Evolutionary conservation across 352 stramenopile genomes (phyloP).

Genomic region (Globisporangium perplexum): DNA sequence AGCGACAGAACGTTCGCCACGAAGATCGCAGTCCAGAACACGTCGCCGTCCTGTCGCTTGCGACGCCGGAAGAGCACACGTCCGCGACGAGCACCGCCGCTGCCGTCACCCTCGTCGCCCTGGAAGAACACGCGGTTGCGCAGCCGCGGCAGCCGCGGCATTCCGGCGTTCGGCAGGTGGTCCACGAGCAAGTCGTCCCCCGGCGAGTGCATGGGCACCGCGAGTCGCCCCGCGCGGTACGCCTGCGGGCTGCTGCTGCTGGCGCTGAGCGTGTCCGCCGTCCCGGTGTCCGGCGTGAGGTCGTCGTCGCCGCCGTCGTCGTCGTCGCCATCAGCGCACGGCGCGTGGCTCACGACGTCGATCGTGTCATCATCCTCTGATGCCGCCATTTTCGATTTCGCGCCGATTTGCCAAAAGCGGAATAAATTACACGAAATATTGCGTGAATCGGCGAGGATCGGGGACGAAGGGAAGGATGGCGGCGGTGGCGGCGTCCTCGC

Average conservation of each 20-base stretch:
- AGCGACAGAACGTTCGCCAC: slow-evolving; percentile 68
- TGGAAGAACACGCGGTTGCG: slow-evolving; percentile 56
- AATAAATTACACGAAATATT: too few species aligned
- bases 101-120: slow-evolving; percentile 15
- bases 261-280: slow-evolving; percentile 9
- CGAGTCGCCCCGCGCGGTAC: slow-evolving; percentile 45
- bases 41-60: slow-evolving; percentile 32
- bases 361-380: neutral
- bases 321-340: slow-evolving; percentile 11
- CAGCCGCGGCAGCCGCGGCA: slow-evolving; percentile 27
- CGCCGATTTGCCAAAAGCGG: too few species aligned
- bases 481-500: too few species aligned
- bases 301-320: slow-evolving; percentile 13
- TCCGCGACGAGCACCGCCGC: slow-evolving; percentile 30
- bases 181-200: slow-evolving; percentile 37
- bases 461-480: neutral
- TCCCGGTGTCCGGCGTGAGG: slow-evolving; percentile 9
- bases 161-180: slow-evolving; percentile 3
- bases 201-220: slow-evolving; percentile 66
- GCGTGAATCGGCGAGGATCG: too few species aligned
- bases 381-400: neutral
- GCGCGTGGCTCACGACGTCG: slow-evolving; percentile 1
- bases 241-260: slow-evolving; percentile 26
- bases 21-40: slow-evolving; percentile 74
- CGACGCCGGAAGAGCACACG: slow-evolving; percentile 61